Evolutionary conservation across 768 basidiomycete genomes (phyloP).

Genomic region (Suillus paluster): DNA sequence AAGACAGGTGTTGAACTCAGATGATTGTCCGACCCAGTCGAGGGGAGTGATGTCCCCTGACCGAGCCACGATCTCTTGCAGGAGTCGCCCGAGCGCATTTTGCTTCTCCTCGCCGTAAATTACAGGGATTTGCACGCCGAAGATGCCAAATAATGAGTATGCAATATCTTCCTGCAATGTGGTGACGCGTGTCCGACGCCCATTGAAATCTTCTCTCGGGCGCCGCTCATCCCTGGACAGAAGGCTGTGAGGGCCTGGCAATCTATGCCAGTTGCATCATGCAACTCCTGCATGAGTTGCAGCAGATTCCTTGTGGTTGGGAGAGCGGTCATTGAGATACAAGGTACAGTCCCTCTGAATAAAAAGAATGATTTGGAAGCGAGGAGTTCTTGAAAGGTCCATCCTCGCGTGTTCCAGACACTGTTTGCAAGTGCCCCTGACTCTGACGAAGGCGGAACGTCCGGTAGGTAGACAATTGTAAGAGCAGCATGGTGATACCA

Average conservation of each 20-base stretch:
- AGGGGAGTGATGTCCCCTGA: slow-evolving; percentile 5
- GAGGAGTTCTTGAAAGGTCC: slow-evolving; percentile 31
- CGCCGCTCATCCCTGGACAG: background rate
- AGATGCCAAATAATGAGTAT: background rate
- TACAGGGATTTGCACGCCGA: background rate
- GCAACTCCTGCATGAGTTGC: slow-evolving; percentile 1
- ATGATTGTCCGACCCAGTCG: slow-evolving; percentile 6
- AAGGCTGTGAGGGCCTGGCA: background rate
- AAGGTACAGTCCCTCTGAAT: slow-evolving; percentile 28
- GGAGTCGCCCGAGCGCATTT: slow-evolving; percentile 6
- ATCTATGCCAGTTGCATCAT: background rate
- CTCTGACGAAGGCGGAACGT: slow-evolving; percentile 17
- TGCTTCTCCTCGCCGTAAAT: slow-evolving; percentile 4
- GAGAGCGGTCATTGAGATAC: background rate
- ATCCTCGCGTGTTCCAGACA: slow-evolving; percentile 31
- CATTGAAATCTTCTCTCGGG: background rate
- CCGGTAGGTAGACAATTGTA: slow-evolving; percentile 31
- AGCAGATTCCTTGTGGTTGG: background rate
- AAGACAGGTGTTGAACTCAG: slow-evolving; percentile 9
- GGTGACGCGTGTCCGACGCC: background rate
- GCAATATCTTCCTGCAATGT: background rate
- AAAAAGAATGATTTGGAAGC: slow-evolving; percentile 28
- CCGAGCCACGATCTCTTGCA: slow-evolving; percentile 4
- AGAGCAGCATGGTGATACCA: slow-evolving; percentile 33
- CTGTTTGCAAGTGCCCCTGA: slow-evolving; percentile 20